Conservation (phyloP, 208 protist species). For the Crithidia sp. region DNA sequence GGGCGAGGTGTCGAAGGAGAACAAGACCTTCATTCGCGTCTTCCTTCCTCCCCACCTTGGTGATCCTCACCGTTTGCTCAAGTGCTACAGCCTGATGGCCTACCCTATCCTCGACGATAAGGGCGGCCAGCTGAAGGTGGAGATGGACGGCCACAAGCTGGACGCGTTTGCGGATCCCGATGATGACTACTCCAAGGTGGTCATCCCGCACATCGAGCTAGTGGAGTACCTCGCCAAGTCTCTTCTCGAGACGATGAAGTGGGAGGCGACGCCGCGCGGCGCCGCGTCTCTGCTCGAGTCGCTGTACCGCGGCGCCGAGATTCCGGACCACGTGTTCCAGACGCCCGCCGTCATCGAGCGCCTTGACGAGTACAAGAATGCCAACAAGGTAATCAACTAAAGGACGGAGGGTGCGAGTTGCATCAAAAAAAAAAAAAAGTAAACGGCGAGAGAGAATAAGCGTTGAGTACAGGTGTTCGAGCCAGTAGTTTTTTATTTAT, state of each 20-base stretch:
- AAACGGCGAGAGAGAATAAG: neutral
- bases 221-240: constrained; percentile 88
- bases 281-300: constrained; percentile 90
- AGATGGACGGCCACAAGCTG: constrained; percentile 85
- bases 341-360: constrained; percentile 88
- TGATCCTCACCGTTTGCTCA: constrained; percentile 88
- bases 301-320: constrained; percentile 88
- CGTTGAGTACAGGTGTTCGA: no score
- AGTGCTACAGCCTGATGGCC: constrained; percentile 90
- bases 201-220: constrained; percentile 89
- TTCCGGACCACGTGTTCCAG: constrained; percentile 92
- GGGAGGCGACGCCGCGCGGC: constrained; percentile 86
- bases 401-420: neutral
- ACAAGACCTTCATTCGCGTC: constrained; percentile 88
- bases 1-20: constrained; percentile 84
- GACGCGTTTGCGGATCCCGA: constrained; percentile 89
- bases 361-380: constrained; percentile 77
- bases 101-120: constrained; percentile 92
- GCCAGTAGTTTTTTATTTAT: neutral
- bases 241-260: constrained; percentile 89
- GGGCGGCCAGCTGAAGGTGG: constrained; percentile 85
- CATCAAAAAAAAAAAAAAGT: constrained; percentile 6
- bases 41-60: constrained; percentile 88
- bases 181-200: constrained; percentile 91
- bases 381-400: constrained; percentile 78